These are phyloP conservation scores for Rhizopus microsporus DNA, from an alignment of 371 early-diverging fungal species.

Conservation along the genomic window DNA sequence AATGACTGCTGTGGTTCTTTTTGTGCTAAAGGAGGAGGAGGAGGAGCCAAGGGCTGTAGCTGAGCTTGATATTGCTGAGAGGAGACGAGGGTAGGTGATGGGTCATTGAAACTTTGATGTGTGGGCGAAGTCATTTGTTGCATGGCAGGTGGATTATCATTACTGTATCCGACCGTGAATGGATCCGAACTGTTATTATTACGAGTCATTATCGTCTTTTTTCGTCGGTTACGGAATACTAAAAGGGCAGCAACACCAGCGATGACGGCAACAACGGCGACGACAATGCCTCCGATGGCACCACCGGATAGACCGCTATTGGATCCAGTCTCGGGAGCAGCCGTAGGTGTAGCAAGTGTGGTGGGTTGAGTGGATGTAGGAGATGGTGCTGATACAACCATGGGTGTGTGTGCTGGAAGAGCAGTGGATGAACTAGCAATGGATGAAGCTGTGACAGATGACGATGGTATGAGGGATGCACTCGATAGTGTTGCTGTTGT, in stretches of 20 bases:
- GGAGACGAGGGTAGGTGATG: background rate
- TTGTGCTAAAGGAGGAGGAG: constrained; percentile 8
- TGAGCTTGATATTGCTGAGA: constrained; percentile 11
- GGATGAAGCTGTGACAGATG: background rate
- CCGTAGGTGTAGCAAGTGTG: background rate
- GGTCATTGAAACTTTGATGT: constrained; percentile 16
- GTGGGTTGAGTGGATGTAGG: background rate
- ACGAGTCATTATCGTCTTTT: constrained; percentile 12
- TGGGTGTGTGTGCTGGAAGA: background rate
- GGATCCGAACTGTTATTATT: constrained; percentile 35
- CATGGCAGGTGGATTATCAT: constrained; percentile 21
- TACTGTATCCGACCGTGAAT: constrained; percentile 54
- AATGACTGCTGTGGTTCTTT: constrained; percentile 18
- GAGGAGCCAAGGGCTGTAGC: constrained; percentile 1
- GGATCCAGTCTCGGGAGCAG: background rate
- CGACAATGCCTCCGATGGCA: constrained; percentile 52
- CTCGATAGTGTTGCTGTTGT: background rate
- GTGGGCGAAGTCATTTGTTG: constrained; percentile 11
- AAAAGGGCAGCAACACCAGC: constrained; percentile 42
- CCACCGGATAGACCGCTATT: constrained; percentile 46
- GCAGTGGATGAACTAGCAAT: background rate
- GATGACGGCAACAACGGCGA: constrained; percentile 34
- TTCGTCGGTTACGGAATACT: constrained; percentile 36
- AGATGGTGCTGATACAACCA: background rate
- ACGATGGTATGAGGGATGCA: background rate